These are phyloP conservation scores for Parafenestella ontariensis DNA, from an alignment of 2,329 filamentous ascomycete species.

Conservation along the genomic window DNA sequence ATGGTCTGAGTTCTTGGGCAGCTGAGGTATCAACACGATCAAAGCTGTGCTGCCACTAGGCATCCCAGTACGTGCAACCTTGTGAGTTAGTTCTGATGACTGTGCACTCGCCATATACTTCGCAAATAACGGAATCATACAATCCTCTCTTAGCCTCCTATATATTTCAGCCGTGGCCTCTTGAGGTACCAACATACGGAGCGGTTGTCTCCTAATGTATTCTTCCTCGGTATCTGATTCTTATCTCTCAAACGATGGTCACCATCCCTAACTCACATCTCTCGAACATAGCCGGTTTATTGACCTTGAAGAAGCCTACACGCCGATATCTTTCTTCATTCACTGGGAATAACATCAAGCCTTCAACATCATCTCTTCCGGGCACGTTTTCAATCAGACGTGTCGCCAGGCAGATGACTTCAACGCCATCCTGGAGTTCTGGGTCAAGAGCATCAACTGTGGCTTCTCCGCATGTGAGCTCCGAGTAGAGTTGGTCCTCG, in stretches of 20 bases:
- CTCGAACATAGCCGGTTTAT: background rate
- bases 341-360: conserved; percentile 7
- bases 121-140: no score
- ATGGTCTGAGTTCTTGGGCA: no score
- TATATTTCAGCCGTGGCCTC: no score
- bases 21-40: no score
- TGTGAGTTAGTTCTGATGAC: no score
- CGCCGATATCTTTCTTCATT: conserved; percentile 2
- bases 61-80: no score
- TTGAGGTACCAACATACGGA: no score
- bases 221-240: no score
- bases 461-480: conserved; percentile 1
- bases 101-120: no score
- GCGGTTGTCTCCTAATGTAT: no score
- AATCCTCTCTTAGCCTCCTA: no score
- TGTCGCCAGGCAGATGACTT: conserved; percentile 10
- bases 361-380: conserved; percentile 8
- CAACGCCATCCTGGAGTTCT: conserved; percentile 7
- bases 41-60: no score
- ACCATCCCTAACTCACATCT: background rate
- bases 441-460: conserved; percentile 11
- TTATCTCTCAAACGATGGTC: background rate
- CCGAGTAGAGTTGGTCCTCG: background rate
- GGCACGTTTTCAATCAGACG: conserved; percentile 2
- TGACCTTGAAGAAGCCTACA: conserved; percentile 6